Conservation (phyloP, 2,329 filamentous ascomycete genomes). For the Arachnomyces sp. region DNA sequence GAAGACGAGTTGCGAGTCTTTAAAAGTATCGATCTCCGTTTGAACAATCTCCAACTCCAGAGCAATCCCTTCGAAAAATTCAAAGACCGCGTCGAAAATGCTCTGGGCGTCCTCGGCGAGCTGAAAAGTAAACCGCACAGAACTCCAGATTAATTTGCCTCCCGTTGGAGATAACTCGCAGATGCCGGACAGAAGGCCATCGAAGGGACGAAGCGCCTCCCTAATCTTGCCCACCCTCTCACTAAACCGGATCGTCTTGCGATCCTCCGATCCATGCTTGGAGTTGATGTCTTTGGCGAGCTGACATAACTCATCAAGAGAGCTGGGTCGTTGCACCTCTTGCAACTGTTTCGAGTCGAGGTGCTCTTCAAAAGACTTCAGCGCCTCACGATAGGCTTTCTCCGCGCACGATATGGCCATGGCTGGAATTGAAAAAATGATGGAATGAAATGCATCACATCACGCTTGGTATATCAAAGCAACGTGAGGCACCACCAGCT, state of each 20-base stretch:
- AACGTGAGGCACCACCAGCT: too few species aligned
- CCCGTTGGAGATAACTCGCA: not conserved
- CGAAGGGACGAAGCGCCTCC: constrained; percentile 2
- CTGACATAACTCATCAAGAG: constrained; percentile 1
- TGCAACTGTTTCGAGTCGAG: constrained; percentile 4
- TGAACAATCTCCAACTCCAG: constrained; percentile 5
- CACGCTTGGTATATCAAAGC: too few species aligned
- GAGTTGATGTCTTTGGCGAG: constrained; percentile 12
- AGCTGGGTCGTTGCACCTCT: constrained; percentile 4
- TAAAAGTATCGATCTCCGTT: constrained; percentile 5
- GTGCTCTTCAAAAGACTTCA: constrained; percentile 5
- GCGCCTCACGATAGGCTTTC: constrained; percentile 3
- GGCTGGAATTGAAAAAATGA: constrained; percentile 9
- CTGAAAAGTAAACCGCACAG: constrained; percentile 4
- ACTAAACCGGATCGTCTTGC: constrained; percentile 16
- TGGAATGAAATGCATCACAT: too few species aligned
- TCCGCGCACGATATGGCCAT: constrained; percentile 4
- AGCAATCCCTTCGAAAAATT: constrained; percentile 5
- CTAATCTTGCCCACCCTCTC: not conserved
- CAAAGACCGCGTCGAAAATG: constrained; percentile 6
- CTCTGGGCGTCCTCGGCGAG: constrained; percentile 2
- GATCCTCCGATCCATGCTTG: constrained; percentile 23
- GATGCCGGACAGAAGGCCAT: constrained; percentile 3
- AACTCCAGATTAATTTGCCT: constrained; percentile 7
- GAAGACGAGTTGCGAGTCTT: not conserved